A percentile compares a stretch with the other conserved stretches of the same genome.
Evolutionary conservation across 345 rosid genomes (phyloP).

Genomic region (Bruguiera parviflora): DNA sequence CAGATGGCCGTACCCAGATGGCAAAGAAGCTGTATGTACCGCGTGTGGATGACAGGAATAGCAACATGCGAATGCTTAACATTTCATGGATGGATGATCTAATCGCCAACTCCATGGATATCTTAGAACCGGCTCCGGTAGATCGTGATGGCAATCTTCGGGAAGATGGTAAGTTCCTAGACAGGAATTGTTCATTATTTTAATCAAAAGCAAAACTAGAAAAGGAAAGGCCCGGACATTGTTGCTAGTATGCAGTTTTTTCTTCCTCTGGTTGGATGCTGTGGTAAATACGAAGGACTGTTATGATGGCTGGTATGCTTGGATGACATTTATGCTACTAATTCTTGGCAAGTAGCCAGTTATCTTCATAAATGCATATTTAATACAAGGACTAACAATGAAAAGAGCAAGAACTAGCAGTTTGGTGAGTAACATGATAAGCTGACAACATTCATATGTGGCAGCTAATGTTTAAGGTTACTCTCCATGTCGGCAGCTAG

Average conservation of each 20-base stretch:
- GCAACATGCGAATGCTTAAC: slow-evolving; percentile 83
- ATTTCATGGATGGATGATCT: slow-evolving; percentile 70
- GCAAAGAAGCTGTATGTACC: slow-evolving; percentile 82
- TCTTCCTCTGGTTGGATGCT: too few species aligned
- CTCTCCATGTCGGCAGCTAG: neutral
- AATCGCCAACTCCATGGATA: slow-evolving; percentile 83
- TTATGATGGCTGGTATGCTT: too few species aligned
- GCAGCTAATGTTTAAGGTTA: neutral
- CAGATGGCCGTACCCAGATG: slow-evolving; percentile 35
- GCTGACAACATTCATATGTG: neutral
- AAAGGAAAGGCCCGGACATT: too few species aligned
- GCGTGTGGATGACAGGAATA: slow-evolving; percentile 86
- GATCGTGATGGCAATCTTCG: slow-evolving; percentile 66
- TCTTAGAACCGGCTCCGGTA: slow-evolving; percentile 79
- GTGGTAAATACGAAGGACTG: too few species aligned
- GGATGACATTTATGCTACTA: too few species aligned
- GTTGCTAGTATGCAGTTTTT: too few species aligned
- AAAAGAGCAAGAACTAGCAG: neutral
- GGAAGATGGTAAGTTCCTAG: slow-evolving; percentile 67
- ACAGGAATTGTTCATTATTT: neutral
- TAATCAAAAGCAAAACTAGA: too few species aligned
- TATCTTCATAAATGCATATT: too few species aligned
- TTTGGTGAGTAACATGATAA: neutral
- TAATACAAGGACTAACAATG: neutral
- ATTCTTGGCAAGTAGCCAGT: too few species aligned